Percentiles rank a stretch among this genome's conserved stretches.
Evolutionary conservation across 2,329 filamentous ascomycete species (phyloP).

Genomic region (Thielaviopsis musarum): DNA sequence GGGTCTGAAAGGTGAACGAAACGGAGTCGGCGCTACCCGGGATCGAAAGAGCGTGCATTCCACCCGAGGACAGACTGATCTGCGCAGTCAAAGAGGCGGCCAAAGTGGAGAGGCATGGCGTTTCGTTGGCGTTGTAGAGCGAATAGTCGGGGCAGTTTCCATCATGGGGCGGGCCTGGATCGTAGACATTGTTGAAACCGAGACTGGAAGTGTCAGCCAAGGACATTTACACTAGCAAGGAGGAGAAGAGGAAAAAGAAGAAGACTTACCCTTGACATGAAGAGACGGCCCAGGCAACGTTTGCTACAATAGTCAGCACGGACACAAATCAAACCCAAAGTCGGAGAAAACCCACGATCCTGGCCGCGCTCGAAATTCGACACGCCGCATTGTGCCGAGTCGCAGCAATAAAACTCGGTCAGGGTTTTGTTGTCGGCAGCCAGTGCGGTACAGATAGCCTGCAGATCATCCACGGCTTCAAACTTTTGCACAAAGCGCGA

Average conservation of each 20-base stretch:
- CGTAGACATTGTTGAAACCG: slow-evolving; percentile 9
- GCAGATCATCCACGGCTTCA: slow-evolving; percentile 2
- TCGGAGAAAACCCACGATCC: slow-evolving; percentile 11
- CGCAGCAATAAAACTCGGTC: slow-evolving; percentile 12
- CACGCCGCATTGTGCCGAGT: slow-evolving; percentile 12
- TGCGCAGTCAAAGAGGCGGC: not conserved
- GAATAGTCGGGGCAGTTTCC: slow-evolving; percentile 4
- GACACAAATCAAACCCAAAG: not conserved
- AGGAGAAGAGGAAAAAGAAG: not conserved
- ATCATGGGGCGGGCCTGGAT: slow-evolving; percentile 5
- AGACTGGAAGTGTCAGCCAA: not conserved
- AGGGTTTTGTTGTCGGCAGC: not conserved
- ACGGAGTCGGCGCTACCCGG: not conserved
- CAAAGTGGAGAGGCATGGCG: not conserved
- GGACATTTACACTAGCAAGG: not conserved
- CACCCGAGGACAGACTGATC: not conserved
- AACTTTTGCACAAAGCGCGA: slow-evolving; percentile 8
- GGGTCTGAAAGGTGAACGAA: not conserved
- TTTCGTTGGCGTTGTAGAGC: not conserved
- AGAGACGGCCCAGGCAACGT: slow-evolving; percentile 9
- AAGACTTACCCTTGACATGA: slow-evolving; percentile 11
- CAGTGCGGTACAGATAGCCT: slow-evolving; percentile 5
- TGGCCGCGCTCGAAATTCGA: slow-evolving; percentile 7
- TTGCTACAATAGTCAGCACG: slow-evolving; percentile 8
- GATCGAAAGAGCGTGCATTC: slow-evolving; percentile 2